Base-by-base conservation (phyloP, 805 yeast species). In the Yamadazyma philogaea region DNA sequence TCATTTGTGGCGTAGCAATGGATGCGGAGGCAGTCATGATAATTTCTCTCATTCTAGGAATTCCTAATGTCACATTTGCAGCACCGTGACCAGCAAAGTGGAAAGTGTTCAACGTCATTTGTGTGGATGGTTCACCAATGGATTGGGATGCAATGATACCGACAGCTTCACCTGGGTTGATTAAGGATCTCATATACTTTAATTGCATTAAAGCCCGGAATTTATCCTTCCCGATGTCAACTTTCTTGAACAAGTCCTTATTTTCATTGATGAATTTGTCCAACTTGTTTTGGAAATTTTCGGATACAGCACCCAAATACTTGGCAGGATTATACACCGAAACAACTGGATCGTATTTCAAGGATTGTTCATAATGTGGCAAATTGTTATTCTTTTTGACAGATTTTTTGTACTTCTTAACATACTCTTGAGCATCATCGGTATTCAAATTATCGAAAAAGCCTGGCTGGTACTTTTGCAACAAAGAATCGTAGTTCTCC, bases 71-170 rank as follows among this genome's bases (percentile, higher is more conserved):
- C 51, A 93, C 99, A 68, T 93, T 93, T 35, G 99, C 99, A 45
- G 99, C 99, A 81, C 99, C 99, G 72, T 95, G 99, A 64, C 99
- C 99, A 56, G 99, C 99, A 60, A 93, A 93, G 74, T 93, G 96
- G 87, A 87, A 87, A 36, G 96, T 87, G 65, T 87, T 87, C 58
- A 87, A 78, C 14, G 99, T 93, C 99, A 93, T 93, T 73, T 93
- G 99, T 3, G 99, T 93, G 4, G 97, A 88, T 39, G 99, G 99
- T 68, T 93, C 99, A 69, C 99, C 99, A 63, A 93, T 83, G 42
- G 97, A 89, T 70, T 93, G 98, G 17, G 97, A 85, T 6, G 99
- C 99, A 69, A 95, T 84, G 59, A 93, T 90, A 69, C 99, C 99
- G 42, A 93, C 98, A 39, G 96, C 81, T 66, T 93, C 99, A 63